Evolutionary conservation across 305 asterid genomes (phyloP).

Genomic region (Solanum hybrid): DNA sequence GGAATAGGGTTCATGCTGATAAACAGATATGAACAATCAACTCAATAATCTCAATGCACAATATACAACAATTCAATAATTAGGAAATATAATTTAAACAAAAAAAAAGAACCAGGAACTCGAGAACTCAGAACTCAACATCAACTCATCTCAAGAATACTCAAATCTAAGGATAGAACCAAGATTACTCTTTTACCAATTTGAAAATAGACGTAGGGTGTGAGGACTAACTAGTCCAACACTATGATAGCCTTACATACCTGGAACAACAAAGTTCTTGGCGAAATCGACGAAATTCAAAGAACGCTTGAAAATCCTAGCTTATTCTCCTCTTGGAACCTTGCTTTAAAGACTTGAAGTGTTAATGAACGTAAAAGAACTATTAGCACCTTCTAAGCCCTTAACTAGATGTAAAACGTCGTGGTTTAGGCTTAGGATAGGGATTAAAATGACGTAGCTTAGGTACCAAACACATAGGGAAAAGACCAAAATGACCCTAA

Average conservation of each 20-base stretch:
- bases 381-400: background rate
- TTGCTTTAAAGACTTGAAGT: background rate
- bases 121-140: too few relatives aligned
- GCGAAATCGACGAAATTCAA: background rate
- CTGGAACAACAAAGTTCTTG: background rate
- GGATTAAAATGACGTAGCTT: background rate
- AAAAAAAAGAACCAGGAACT: too few relatives aligned
- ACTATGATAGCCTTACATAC: background rate
- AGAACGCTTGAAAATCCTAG: background rate
- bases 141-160: too few relatives aligned
- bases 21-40: too few relatives aligned
- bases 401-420: background rate
- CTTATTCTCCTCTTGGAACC: background rate
- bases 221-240: too few relatives aligned
- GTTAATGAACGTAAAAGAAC: background rate
- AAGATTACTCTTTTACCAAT: too few relatives aligned
- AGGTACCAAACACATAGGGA: background rate
- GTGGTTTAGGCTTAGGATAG: background rate
- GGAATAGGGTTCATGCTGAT: too few relatives aligned
- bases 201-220: too few relatives aligned
- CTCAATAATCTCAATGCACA: too few relatives aligned
- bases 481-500: background rate
- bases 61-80: too few relatives aligned
- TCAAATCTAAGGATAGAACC: too few relatives aligned
- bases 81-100: too few relatives aligned